Percentiles rank a stretch among this genome's conserved stretches.
Evolutionary conservation across 805 yeast genomes (phyloP).

Genomic region (Kuraishia piskuri): DNA sequence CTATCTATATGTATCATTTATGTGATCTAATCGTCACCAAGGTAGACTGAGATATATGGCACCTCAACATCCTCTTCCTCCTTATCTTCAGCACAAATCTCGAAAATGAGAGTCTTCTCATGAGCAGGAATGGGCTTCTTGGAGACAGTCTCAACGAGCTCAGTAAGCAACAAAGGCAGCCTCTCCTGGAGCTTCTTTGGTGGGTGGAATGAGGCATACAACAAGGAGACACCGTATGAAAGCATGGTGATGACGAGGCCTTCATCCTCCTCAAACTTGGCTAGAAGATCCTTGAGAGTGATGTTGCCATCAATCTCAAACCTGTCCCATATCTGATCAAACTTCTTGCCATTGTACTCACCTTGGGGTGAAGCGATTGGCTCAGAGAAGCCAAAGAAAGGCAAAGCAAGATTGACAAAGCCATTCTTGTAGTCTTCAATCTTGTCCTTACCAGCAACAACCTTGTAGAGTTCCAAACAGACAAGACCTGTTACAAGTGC

Average conservation of each 20-base stretch:
- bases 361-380: slow-evolving; percentile 84
- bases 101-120: slow-evolving; percentile 73
- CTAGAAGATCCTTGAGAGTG: slow-evolving; percentile 65
- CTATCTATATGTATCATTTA: neutral
- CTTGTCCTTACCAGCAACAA: slow-evolving; percentile 63
- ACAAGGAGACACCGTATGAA: slow-evolving; percentile 79
- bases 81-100: slow-evolving; percentile 86
- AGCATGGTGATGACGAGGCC: slow-evolving; percentile 87
- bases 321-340: slow-evolving; percentile 94
- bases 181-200: slow-evolving; percentile 84
- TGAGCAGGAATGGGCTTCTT: slow-evolving; percentile 73
- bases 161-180: slow-evolving; percentile 54
- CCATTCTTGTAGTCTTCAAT: slow-evolving; percentile 91
- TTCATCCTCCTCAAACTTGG: slow-evolving; percentile 70
- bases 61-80: slow-evolving; percentile 94
- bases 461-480: slow-evolving; percentile 85
- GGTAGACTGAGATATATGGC: slow-evolving; percentile 70
- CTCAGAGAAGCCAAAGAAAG: slow-evolving; percentile 95
- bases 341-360: slow-evolving; percentile 66
- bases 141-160: slow-evolving; percentile 75
- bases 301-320: slow-evolving; percentile 74
- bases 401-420: slow-evolving; percentile 83
- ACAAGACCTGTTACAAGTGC: slow-evolving; percentile 94
- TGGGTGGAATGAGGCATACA: slow-evolving; percentile 92
- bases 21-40: slow-evolving; percentile 14